These are phyloP conservation scores for Galerina marginata DNA, from an alignment of 768 basidiomycete species.

Conservation along the genomic window DNA sequence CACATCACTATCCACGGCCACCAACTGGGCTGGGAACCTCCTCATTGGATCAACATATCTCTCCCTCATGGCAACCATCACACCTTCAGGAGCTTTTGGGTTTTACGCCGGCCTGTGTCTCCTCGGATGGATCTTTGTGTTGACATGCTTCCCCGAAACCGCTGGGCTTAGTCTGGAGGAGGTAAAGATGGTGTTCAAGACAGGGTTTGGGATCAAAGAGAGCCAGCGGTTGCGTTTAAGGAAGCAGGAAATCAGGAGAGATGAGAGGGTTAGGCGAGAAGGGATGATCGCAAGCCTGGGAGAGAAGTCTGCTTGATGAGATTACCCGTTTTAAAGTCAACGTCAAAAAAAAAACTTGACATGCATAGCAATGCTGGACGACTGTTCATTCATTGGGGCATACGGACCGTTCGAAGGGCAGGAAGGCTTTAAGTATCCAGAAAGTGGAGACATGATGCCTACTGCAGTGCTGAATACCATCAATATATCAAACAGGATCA, in stretches of 20 bases:
- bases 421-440: no score
- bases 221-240: constrained; percentile 53
- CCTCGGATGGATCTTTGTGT: constrained; percentile 70
- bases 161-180: constrained; percentile 75
- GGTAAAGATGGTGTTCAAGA: constrained; percentile 63
- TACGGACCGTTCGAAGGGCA: no score
- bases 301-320: no score
- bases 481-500: no score
- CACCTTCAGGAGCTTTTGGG: constrained; percentile 77
- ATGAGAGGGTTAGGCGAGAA: constrained; percentile 22
- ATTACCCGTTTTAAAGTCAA: no score
- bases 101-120: constrained; percentile 79
- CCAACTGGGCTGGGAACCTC: constrained; percentile 80
- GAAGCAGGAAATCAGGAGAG: constrained; percentile 48
- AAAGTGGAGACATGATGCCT: no score
- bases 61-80: constrained; percentile 75
- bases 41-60: constrained; percentile 83
- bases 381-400: no score
- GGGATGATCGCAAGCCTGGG: no score
- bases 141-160: constrained; percentile 80
- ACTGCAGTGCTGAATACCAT: no score
- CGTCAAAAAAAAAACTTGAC: no score
- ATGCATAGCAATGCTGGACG: no score
- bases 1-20: constrained; percentile 74
- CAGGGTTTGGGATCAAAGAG: constrained; percentile 68